Conservation (phyloP, 208 protist species). For the Crithidia fasciculata region DNA sequence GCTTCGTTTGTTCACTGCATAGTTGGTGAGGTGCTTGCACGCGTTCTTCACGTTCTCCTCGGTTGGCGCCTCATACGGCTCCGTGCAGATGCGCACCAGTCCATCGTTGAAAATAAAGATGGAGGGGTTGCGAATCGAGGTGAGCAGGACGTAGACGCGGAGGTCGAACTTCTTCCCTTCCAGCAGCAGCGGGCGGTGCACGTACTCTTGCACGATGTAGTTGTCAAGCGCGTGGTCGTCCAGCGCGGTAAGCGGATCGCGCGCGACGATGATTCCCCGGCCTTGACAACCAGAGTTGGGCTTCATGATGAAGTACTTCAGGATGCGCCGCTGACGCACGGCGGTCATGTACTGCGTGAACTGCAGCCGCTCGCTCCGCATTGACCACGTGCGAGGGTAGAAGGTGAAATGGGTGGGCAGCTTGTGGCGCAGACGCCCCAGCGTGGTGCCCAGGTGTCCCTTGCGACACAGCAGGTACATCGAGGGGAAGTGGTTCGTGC, state of each 20-base stretch:
- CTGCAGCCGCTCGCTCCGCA: constrained; percentile 76
- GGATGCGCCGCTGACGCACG: constrained; percentile 46
- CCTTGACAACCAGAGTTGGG: constrained; percentile 94
- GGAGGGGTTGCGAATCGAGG: constrained; percentile 84
- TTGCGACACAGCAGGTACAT: constrained; percentile 96
- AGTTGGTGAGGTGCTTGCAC: constrained; percentile 98
- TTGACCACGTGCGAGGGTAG: constrained; percentile 90
- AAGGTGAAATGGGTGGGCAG: constrained; percentile 92
- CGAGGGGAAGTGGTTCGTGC: constrained; percentile 96
- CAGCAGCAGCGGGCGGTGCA: constrained; percentile 90
- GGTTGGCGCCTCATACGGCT: constrained; percentile 86
- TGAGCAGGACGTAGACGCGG: constrained; percentile 94
- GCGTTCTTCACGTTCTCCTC: constrained; percentile 82
- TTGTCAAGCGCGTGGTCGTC: constrained; percentile 80
- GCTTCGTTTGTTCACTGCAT: constrained; percentile 96
- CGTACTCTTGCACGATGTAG: constrained; percentile 95
- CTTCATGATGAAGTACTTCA: constrained; percentile 95
- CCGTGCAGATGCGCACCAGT: constrained; percentile 94
- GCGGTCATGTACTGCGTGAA: constrained; percentile 73
- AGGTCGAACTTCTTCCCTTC: constrained; percentile 96
- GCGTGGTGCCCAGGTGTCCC: constrained; percentile 90
- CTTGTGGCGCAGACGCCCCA: constrained; percentile 80
- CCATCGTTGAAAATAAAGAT: constrained; percentile 95
- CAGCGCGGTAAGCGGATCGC: constrained; percentile 79
- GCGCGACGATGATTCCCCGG: constrained; percentile 92